Base-by-base conservation (phyloP, 2,329 filamentous ascomycete species). In the Paraphaeosphaeria sporulosa region DNA sequence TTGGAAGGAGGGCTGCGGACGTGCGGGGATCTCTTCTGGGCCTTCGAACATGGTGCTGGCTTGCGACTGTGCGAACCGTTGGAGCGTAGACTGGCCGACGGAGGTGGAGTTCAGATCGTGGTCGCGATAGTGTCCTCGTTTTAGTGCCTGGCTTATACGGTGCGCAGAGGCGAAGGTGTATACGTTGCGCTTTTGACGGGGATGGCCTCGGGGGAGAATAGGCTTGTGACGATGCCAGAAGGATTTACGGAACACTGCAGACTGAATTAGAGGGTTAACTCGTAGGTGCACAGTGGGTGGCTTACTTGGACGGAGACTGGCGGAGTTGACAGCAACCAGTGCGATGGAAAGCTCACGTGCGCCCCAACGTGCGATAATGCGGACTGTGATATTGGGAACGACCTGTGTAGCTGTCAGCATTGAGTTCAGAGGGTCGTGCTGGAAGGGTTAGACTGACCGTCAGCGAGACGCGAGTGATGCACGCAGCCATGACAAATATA, bases 311-410 rank as follows among this genome's bases (percentile, higher is more conserved):
- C 57, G 55, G 1, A 65, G 52, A 17, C 54, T 57, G 21, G 61
- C 61, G 1, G 57, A 52, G 36, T 65, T 65, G 43, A 65, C 64
- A 1, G 64, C 64, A 2, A 65, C 44, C 23, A 65, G 48, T 3
- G 57, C 59, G n/a, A 64, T 59, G 38, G 55, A 54, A n/a, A 62
- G 61, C 30, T 65, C 61, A 15, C 64, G 61, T 6, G 63, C 49
- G 12, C 61, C 61, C 61, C 64, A 65, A 3, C 64, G 64, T 0
- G 64, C 61, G 30, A 65, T 62, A 15, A 57, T 59, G 27, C 63
- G 59, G n/a, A 64, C 55, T 12, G 50, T 60, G 6, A 62, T 58
- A 25, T 62, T 55, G 4, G 59, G 64, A 1, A 65, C 57, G 1
- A 61, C 40, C 40, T 43, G n/a, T 17, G 8, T n/a, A 12, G n/a